Evolutionary conservation across 495 filamentous ascomycete genomes (phyloP).

Genomic region (Daldinia decipiens): DNA sequence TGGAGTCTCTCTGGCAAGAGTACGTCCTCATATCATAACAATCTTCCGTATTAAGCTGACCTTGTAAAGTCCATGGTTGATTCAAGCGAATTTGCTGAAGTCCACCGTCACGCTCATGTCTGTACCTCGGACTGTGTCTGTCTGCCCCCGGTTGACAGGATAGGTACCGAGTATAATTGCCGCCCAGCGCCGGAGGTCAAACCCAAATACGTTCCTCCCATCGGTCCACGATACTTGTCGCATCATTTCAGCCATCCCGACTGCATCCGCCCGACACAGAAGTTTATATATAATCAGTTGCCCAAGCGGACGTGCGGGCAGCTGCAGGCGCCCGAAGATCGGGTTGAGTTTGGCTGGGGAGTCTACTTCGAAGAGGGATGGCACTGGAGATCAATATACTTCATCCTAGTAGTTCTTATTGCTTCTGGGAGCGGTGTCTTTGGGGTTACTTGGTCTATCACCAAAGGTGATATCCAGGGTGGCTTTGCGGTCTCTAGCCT

Average conservation of each 20-base stretch:
- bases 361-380: background rate
- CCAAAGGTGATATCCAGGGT: constrained; percentile 9
- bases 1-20: background rate
- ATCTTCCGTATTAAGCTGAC: background rate
- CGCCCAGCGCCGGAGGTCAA: background rate
- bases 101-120: background rate
- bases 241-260: background rate
- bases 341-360: background rate
- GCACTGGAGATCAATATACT: constrained; percentile 1
- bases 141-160: background rate
- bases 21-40: background rate
- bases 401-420: background rate
- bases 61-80: background rate
- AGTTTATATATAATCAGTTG: background rate
- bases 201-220: background rate
- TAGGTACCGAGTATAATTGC: background rate
- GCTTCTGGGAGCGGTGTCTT: background rate
- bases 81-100: background rate
- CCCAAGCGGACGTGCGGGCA: background rate
- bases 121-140: background rate
- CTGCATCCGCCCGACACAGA: background rate
- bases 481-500: constrained; percentile 4
- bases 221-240: background rate
- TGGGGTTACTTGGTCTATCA: constrained; percentile 29
- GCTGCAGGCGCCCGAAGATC: background rate